Conservation (phyloP, 1,139 yeast species). For the Magnusiomyces clavatus region DNA sequence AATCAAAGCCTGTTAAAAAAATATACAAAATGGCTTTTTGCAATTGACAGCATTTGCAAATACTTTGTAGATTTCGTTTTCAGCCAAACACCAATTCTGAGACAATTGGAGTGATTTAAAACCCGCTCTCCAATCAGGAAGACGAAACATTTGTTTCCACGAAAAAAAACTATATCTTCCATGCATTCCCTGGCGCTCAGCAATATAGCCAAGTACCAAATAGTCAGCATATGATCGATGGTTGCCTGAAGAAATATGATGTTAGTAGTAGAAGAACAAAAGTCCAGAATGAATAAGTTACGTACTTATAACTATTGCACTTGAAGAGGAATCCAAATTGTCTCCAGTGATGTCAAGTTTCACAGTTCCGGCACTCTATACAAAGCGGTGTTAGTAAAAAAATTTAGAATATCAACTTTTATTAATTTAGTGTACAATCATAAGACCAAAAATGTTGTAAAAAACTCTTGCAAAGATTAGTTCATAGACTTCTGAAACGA, state of each 20-base stretch:
- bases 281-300: no score
- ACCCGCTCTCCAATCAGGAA: slow-evolving; percentile 22
- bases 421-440: not conserved
- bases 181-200: slow-evolving; percentile 24
- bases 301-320: slow-evolving; percentile 13
- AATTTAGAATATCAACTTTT: no score
- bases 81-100: slow-evolving; percentile 29
- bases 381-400: not conserved
- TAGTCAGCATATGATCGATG: slow-evolving; percentile 53
- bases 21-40: slow-evolving; percentile 15
- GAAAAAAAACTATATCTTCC: slow-evolving; percentile 24
- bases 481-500: not conserved
- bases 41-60: slow-evolving; percentile 15
- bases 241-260: slow-evolving; percentile 33
- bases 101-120: slow-evolving; percentile 17
- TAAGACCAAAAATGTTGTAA: slow-evolving; percentile 1
- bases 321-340: slow-evolving; percentile 10
- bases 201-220: slow-evolving; percentile 41
- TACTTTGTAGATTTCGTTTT: slow-evolving; percentile 16
- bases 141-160: slow-evolving; percentile 23
- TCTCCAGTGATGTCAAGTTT: slow-evolving; percentile 13
- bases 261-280: not conserved
- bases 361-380: slow-evolving; percentile 8
- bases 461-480: not conserved
- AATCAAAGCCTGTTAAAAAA: slow-evolving; percentile 9